phyloP scores from a whole-genome alignment of 768 basidiomycete genomes.

The Amanita rubescens region DNA sequence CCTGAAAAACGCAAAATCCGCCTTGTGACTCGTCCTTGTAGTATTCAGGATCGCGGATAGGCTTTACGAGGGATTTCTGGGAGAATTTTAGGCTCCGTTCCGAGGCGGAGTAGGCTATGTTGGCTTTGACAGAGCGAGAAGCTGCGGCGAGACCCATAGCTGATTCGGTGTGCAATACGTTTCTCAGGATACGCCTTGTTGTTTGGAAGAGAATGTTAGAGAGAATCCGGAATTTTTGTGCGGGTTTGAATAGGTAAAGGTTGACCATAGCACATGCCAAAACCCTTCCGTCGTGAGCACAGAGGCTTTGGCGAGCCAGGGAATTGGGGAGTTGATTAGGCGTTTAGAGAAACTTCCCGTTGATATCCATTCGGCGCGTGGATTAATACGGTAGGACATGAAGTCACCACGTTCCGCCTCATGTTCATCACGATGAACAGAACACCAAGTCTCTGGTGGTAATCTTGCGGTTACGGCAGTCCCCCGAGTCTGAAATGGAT shows the following conservation, averaged over 20 bases:
- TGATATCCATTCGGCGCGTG: slow-evolving; percentile 5
- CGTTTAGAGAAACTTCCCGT: not conserved
- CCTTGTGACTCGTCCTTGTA: slow-evolving; percentile 28
- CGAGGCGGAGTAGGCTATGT: slow-evolving; percentile 9
- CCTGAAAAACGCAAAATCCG: slow-evolving; percentile 53
- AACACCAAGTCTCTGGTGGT: too few relatives aligned
- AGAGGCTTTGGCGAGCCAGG: not conserved
- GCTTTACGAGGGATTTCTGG: slow-evolving; percentile 5
- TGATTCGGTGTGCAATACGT: slow-evolving; percentile 7
- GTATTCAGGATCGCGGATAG: slow-evolving; percentile 26
- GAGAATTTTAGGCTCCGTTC: slow-evolving; percentile 7
- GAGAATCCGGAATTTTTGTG: slow-evolving; percentile 29
- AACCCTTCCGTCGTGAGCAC: slow-evolving; percentile 4
- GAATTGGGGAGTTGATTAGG: not conserved
- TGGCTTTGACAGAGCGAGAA: slow-evolving; percentile 11
- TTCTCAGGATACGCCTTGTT: slow-evolving; percentile 24
- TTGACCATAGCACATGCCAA: slow-evolving; percentile 24
- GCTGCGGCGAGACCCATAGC: slow-evolving; percentile 9
- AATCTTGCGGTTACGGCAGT: not conserved
- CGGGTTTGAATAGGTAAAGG: slow-evolving; percentile 29
- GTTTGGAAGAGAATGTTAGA: slow-evolving; percentile 23
- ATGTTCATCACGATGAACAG: slow-evolving; percentile 7
- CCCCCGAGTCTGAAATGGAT: not conserved
- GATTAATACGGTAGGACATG: slow-evolving; percentile 6
- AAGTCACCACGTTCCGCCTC: slow-evolving; percentile 8